Evolutionary conservation across 352 stramenopile species (phyloP).

Genomic region (Blastocystis sp.): DNA sequence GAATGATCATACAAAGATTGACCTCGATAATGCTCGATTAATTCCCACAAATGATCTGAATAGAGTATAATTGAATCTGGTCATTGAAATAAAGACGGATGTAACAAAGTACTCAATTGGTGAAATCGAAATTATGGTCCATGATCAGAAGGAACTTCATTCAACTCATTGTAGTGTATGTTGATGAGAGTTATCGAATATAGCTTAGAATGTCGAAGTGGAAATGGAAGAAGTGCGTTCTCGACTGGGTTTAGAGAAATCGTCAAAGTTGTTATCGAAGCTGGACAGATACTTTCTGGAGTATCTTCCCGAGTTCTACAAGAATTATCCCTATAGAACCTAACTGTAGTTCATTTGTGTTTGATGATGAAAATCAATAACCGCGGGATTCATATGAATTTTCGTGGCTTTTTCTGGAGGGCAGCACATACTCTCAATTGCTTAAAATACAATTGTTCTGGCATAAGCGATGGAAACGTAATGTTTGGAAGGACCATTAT

Average conservation of each 20-base stretch:
- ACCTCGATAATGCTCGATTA: conserved; percentile 51
- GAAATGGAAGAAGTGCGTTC: conserved; percentile 20
- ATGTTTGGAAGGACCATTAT: background rate
- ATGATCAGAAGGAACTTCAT: background rate
- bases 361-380: background rate
- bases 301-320: conserved; percentile 44
- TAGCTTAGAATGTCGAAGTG: background rate
- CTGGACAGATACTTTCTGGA: conserved; percentile 49
- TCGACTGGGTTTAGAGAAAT: background rate
- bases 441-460: background rate
- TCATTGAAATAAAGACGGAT: background rate
- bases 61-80: background rate
- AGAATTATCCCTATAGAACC: conserved; percentile 32
- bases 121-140: conserved; percentile 63
- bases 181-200: background rate
- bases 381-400: background rate
- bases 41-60: conserved; percentile 13
- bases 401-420: background rate
- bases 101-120: conserved; percentile 12
- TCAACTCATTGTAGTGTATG: conserved; percentile 27
- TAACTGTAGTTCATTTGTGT: background rate
- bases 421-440: background rate
- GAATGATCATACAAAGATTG: conserved; percentile 61
- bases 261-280: conserved; percentile 21
- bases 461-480: background rate